phyloP scores from a whole-genome alignment of 306 rosid species.

The Rosa persica region DNA sequence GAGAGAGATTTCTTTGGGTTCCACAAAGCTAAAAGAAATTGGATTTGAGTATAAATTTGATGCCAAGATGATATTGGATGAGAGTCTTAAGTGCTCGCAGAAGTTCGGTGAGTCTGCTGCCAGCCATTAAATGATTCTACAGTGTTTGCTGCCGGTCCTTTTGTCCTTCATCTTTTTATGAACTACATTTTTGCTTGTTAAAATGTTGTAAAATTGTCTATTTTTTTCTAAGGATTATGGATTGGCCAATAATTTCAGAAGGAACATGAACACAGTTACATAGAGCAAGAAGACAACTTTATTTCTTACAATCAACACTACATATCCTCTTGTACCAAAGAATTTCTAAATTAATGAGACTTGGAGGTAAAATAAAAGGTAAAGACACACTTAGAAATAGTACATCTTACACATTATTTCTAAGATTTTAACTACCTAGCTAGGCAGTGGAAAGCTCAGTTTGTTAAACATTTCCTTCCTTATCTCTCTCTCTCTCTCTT shows the following conservation, averaged over 20 bases:
- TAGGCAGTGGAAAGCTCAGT: slow-evolving; percentile 18
- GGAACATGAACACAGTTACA: not conserved
- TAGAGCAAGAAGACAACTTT: not conserved
- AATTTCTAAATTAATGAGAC: not conserved
- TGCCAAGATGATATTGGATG: slow-evolving; percentile 32
- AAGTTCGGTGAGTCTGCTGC: not conserved
- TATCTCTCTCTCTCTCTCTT: not conserved
- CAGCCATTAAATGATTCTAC: not conserved
- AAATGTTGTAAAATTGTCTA: not conserved
- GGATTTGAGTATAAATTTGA: slow-evolving; percentile 28
- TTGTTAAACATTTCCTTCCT: not conserved
- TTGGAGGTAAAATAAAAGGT: not conserved
- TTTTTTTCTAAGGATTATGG: too few relatives aligned
- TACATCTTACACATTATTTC: slow-evolving; percentile 16
- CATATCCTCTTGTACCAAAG: slow-evolving; percentile 14
- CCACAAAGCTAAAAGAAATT: slow-evolving; percentile 16
- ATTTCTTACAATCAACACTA: slow-evolving; percentile 7
- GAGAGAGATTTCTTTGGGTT: slow-evolving; percentile 23
- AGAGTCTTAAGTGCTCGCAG: not conserved
- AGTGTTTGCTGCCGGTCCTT: too few relatives aligned
- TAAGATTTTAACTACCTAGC: slow-evolving; percentile 17
- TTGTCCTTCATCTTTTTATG: not conserved
- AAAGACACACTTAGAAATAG: not conserved
- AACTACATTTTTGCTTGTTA: not conserved
- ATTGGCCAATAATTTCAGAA: not conserved